Evolutionary conservation across 2,329 filamentous ascomycete species (phyloP), one percentile per base, ranked within the genome.

Genomic region (Claviceps lovelessii): DNA sequence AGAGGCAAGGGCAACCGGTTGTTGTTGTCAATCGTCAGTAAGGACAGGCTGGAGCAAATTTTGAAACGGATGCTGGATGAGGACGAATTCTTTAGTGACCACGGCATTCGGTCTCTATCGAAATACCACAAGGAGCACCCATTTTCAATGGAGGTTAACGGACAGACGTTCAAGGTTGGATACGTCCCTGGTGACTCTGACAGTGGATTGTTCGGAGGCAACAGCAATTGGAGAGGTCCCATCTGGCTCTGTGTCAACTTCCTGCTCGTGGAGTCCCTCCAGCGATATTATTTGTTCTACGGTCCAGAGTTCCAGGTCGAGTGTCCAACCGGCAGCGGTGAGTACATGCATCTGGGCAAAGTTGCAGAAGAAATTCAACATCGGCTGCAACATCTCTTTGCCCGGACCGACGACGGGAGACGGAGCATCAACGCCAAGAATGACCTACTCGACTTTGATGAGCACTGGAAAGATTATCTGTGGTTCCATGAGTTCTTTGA

Each of bases 401-500:
- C 86, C 31, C 81, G 88, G 47, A 84, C 84, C 58, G 86, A 95
- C 63, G 83, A 94, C 59, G 90, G 90, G 53, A 84, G 88, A 57
- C 85, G 93, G 59, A 91, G 90, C 59, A 86, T 95, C 74, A 94
- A 97, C 64, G 84, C 80, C 55, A 85, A 88, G 19, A 89, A 86
- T 61, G 85, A 96, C 62, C 79, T 85, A 60, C 82, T 96, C 37
- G 90, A 97, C 71, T 95, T 87, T 64, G 90, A 97, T 65, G 84
- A 88, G 29, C 76, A 95, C 69, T 97, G 91, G 91, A 91, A 86
- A 68, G 90, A 72, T 53, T 65, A 69, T 50, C 76, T 97, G 63
- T 96, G 89, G 88, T 97, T 95, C 77, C 86, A 95, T 67, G 91
- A 97, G 68, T 97, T 94, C 76, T 97, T 97, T 66, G 91, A 97